Percentiles rank a stretch among this genome's conserved stretches.
Conservation (phyloP, 371 early-diverging fungal species). For the Rhizopus sp. region DNA sequence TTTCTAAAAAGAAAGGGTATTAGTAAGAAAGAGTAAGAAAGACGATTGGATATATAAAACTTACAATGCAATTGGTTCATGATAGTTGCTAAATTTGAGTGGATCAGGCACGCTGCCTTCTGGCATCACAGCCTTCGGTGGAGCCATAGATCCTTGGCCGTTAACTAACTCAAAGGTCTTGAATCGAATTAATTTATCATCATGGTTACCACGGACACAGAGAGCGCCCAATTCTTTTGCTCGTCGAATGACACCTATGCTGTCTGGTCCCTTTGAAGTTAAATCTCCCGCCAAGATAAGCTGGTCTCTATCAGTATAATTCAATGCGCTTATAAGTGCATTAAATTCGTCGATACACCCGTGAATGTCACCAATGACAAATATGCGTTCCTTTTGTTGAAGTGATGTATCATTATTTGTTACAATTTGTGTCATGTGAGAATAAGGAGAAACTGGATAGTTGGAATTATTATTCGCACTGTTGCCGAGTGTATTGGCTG, state of each 20-base stretch:
- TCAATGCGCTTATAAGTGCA: slow-evolving; percentile 45
- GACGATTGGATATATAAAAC: neutral
- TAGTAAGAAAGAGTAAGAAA: neutral
- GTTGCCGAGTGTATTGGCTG: neutral
- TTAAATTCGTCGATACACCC: slow-evolving; percentile 62
- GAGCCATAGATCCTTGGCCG: slow-evolving; percentile 30
- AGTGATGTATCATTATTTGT: slow-evolving; percentile 17
- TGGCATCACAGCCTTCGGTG: slow-evolving; percentile 26
- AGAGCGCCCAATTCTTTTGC: slow-evolving; percentile 55
- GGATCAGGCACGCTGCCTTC: slow-evolving; percentile 47
- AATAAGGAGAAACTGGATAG: slow-evolving; percentile 40
- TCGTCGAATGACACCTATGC: slow-evolving; percentile 59
- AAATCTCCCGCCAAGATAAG: slow-evolving; percentile 73
- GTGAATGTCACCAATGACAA: slow-evolving; percentile 76
- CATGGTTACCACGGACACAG: slow-evolving; percentile 81
- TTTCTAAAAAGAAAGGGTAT: slow-evolving; percentile 18
- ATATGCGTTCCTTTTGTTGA: slow-evolving; percentile 44
- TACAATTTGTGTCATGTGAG: slow-evolving; percentile 37
- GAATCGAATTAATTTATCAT: slow-evolving; percentile 69
- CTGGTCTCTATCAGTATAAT: slow-evolving; percentile 50
- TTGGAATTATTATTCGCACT: slow-evolving; percentile 4
- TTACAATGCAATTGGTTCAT: slow-evolving; percentile 44
- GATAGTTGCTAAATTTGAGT: slow-evolving; percentile 43
- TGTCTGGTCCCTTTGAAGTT: slow-evolving; percentile 70
- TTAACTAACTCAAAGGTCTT: slow-evolving; percentile 46